Conservation (phyloP, 768 basidiomycete genomes). For the Lyophyllum decastes region DNA sequence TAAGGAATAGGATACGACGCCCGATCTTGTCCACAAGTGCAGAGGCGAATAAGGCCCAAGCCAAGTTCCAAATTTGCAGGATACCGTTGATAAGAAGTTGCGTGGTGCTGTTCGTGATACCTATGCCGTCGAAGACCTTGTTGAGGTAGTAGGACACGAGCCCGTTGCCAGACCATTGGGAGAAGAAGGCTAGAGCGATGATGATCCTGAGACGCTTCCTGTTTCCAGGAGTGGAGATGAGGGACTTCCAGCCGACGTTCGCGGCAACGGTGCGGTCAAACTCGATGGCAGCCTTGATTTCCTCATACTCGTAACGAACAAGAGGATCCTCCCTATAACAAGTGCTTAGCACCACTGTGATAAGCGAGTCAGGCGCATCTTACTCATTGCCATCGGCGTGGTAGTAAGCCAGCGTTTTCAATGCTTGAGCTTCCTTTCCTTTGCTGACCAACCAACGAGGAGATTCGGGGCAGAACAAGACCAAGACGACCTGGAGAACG, state of each 20-base stretch:
- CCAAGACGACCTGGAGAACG: constrained; percentile 60
- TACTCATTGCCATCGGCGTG: constrained; percentile 76
- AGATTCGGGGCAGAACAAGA: constrained; percentile 78
- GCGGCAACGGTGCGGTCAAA: constrained; percentile 61
- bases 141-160: constrained; percentile 84
- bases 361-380: constrained; percentile 11
- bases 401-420: constrained; percentile 75
- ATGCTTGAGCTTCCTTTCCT: constrained; percentile 69
- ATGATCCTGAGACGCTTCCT: constrained; percentile 76
- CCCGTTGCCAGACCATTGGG: constrained; percentile 85
- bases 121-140: constrained; percentile 68
- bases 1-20: constrained; percentile 70
- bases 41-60: constrained; percentile 59
- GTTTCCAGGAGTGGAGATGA: constrained; percentile 71
- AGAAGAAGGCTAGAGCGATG: constrained; percentile 79
- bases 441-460: constrained; percentile 83
- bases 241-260: constrained; percentile 69
- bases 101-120: constrained; percentile 58
- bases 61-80: constrained; percentile 81
- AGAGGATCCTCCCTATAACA: constrained; percentile 56
- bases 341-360: neutral
- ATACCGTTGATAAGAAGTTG: constrained; percentile 86
- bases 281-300: constrained; percentile 78
- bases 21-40: constrained; percentile 66
- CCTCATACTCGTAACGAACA: constrained; percentile 73